Evolutionary conservation across 2,329 filamentous ascomycete species (phyloP).

Genomic region (Rachicladosporium sp.): DNA sequence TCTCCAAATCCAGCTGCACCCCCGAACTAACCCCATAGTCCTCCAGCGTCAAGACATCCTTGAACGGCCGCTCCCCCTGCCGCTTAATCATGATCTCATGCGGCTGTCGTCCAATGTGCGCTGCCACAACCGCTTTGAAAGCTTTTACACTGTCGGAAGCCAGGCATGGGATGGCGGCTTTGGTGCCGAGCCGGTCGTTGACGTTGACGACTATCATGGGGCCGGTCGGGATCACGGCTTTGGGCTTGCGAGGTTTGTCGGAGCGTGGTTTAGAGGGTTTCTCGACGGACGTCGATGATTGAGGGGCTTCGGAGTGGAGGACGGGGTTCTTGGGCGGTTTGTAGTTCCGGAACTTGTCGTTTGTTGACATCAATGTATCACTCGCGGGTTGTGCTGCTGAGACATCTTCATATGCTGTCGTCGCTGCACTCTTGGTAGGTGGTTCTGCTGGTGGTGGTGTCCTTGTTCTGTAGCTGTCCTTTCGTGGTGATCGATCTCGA

Average conservation of each 20-base stretch:
- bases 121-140: constrained; percentile 86
- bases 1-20: constrained; percentile 46
- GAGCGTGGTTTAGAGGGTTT: too few species aligned
- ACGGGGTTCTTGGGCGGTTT: too few species aligned
- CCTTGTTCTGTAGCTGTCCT: constrained; percentile 12
- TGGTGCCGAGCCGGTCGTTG: constrained; percentile 93
- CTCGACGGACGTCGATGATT: too few species aligned
- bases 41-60: constrained; percentile 73
- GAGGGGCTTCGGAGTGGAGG: too few species aligned
- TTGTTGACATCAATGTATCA: too few species aligned
- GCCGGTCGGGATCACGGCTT: constrained; percentile 35
- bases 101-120: constrained; percentile 74
- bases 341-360: too few species aligned
- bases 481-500: constrained; percentile 21
- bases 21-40: constrained; percentile 94
- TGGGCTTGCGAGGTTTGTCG: constrained; percentile 13
- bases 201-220: constrained; percentile 90
- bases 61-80: constrained; percentile 87
- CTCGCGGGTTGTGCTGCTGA: too few species aligned
- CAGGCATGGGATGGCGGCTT: constrained; percentile 81
- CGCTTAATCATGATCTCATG: constrained; percentile 86
- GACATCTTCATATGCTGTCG: too few species aligned
- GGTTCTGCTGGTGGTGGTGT: too few species aligned
- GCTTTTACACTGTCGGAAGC: constrained; percentile 71
- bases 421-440: too few species aligned